Base-by-base conservation (phyloP, 257 asterid genomes). In the Lycium barbarum region DNA sequence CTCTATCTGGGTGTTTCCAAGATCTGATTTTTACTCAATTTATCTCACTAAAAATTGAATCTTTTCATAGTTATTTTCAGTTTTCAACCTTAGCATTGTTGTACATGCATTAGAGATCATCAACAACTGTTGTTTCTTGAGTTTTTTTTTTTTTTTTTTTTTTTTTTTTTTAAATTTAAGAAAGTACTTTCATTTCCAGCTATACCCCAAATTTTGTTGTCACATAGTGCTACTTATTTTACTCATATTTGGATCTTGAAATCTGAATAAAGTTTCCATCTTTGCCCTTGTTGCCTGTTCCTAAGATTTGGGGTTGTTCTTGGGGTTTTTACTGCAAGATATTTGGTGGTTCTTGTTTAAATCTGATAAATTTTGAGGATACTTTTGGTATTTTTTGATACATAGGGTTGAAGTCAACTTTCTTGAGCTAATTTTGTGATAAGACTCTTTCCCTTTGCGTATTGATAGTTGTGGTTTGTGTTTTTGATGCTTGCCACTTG, bases 401-500 rank as follows among this genome's bases (percentile, higher is more conserved):
- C 73, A 65, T 84, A 65, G 68, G 72, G 84, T 61, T 73, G 51
- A 80, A 86, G 83, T 88, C 90, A 33, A 79, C 84, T 55, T 82
- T 88, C 84, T 54, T 81, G 38, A 83, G 83, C 11, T 59, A 81
- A 35, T 18, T 79, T 84, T 73, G 83, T 63, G 95, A 90, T 88
- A 76, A 76, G 63, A 33, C 15, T 51, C 20, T 92, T 88, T 86
- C 67, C 71, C 81, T 85, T 71, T 54, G 87, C 62, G 53, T 51
- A 74, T 73, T 54, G 83, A 78, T 83, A 35, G 55, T 78, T 6
- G 35, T 54, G 68, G 71, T 82, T 88, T 76, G 86, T 83, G 85
- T 49, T 55, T 84, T 91, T 88, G 91, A 90, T 94, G 94, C 91
- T 88, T 84, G 79, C 84, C 84, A 86, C 90, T 86, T 87, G 89